Base-by-base conservation (phyloP, 2,329 filamentous ascomycete species). In the Parascedosporium putredinis region DNA sequence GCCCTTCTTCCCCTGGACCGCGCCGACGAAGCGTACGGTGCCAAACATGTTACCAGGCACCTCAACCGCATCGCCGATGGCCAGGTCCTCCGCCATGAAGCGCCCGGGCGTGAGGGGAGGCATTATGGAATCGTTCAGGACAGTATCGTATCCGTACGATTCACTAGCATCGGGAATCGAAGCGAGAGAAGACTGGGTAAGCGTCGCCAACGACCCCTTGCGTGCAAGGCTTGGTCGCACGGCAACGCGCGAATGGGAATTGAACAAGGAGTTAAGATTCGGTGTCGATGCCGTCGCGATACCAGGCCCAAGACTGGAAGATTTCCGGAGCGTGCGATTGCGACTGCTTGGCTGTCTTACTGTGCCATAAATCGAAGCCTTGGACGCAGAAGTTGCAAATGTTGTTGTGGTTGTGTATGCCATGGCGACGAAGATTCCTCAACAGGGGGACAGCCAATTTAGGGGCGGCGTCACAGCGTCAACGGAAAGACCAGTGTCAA, bases 11-110 rank as follows among this genome's bases (percentile, higher is more conserved):
- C 90, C 90, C 58, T 83, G 79, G 36, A 98, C 91, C 34, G 74
- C 73, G 42, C 93, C 93, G 54, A 97, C 73, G 62, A 95, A 98
- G 63, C 86, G 91, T 56, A 97, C 83, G 2, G 81, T 85, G 45
- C 93, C 93, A 56, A 84, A 74, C 89, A 98, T 95, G 64, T 84
- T 88, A 38, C 93, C 93, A 2, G 91, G 90, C 44, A 96, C 91
- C 57, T 96, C 90, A 54, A 96, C 91, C 29, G 74, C 65, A 62
- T 96, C 91, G 56, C 91, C 91, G 36, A 93, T 74, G 55, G 81
- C 76, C 53, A 95, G 66, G 53, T 71, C 62, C 48, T 76, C 74
- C 53, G 68, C 67, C 56, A 62, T 70, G 56, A 61, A 68, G 66
- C 75, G 70, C 50, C 70, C 71, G 23, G 79, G 78, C 0, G 77